Base-by-base conservation (phyloP, 805 yeast species). In the Ogataea parapolymorpha region DNA sequence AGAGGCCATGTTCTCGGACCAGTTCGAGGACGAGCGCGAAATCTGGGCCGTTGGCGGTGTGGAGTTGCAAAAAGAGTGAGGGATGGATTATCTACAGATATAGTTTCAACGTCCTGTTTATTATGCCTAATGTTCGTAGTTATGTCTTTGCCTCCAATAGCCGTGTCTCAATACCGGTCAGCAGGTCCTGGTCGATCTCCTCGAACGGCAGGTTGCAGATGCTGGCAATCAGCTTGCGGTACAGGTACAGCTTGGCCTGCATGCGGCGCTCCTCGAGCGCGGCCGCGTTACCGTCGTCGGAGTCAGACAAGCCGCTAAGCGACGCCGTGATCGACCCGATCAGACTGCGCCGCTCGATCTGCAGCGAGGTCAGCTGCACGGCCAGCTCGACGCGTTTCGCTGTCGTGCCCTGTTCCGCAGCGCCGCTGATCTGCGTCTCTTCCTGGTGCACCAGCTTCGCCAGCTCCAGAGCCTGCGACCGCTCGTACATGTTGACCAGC, bases 21-120 rank as follows among this genome's bases (percentile, higher is more conserved):
- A 86, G 55, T 76, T 75, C 54, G 97, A 89, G 65, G 96, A 90
- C 61, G 93, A 84, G 57, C 67, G 63, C 36, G 96, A 90, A 62
- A 80, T 89, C 20, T 88, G 95, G 96, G 81, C 91, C 5, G 82
- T 86, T 51, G 93, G 95, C 39, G 80, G 83, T 31, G 79, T 78
- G 43, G 85, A 79, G 43, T 35, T 75, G 26, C 42, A 39, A 12
- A 49, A 50, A 33, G 62, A 57, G 29, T 58, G 38, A 28, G 4
- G 10, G 13, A 20, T 20, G 22, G 9, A 7, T 20, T 20, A 20
- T 20, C 22, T 20, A 20, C 22, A 20, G 22, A 20, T 20, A 20
- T 20, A 20, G 6, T 20, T 7, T 7, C 22, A 20, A 20, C 22
- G 22, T 20, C 22, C 22, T 20, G 22, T 20, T 20, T 20, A 20